A percentile compares a stretch with the other conserved stretches of the same genome.
Conservation (phyloP, 805 yeast species). For the Metschnikowia chrysomelidarum region DNA sequence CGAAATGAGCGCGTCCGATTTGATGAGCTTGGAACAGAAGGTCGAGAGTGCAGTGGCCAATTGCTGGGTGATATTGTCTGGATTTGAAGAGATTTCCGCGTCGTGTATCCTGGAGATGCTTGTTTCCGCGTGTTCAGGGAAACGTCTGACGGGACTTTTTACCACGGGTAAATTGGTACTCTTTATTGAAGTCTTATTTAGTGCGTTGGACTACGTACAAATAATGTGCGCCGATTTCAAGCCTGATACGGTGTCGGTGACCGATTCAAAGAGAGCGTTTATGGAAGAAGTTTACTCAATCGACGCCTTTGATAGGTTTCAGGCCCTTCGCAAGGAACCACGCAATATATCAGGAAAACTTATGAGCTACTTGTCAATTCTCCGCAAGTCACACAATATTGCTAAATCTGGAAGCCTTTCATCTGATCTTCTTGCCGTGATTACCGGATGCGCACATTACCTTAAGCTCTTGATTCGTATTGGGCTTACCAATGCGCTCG, state of each 20-base stretch:
- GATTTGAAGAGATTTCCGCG: slow-evolving; percentile 89
- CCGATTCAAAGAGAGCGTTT: slow-evolving; percentile 14
- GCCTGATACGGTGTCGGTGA: slow-evolving; percentile 16
- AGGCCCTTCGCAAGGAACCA: slow-evolving; percentile 59
- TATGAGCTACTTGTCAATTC: slow-evolving; percentile 81
- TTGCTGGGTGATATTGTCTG: slow-evolving; percentile 85
- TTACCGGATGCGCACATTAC: slow-evolving; percentile 91
- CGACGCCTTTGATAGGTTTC: slow-evolving; percentile 27
- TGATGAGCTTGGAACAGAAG: slow-evolving; percentile 58
- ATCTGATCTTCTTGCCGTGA: slow-evolving; percentile 71
- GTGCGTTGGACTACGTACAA: slow-evolving; percentile 59
- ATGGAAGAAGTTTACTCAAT: slow-evolving; percentile 26
- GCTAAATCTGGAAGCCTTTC: slow-evolving; percentile 47
- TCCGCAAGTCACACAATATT: slow-evolving; percentile 56
- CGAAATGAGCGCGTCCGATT: slow-evolving; percentile 35
- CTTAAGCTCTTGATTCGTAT: slow-evolving; percentile 78
- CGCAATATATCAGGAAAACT: slow-evolving; percentile 84
- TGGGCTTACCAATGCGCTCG: slow-evolving; percentile 77
- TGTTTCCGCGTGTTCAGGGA: slow-evolving; percentile 72
- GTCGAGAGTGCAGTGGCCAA: slow-evolving; percentile 58
- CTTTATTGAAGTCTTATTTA: slow-evolving; percentile 73
- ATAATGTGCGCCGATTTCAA: slow-evolving; percentile 20
- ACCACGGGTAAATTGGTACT: slow-evolving; percentile 72
- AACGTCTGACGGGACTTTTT: slow-evolving; percentile 62
- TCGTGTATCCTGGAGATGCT: slow-evolving; percentile 89